Conservation (phyloP, 805 yeast species). For the Myxozyma vanderwaltii region DNA sequence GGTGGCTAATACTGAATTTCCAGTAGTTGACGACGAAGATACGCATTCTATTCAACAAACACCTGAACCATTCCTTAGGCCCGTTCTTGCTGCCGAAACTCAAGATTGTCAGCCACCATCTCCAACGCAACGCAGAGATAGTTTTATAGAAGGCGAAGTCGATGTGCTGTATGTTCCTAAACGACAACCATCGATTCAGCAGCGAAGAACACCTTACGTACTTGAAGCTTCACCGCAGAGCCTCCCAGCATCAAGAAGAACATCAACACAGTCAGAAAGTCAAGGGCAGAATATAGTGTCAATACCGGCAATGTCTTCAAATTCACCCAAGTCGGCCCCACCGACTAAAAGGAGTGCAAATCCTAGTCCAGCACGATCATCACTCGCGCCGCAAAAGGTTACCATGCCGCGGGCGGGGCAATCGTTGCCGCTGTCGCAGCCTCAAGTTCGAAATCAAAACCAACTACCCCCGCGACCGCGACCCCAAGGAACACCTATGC, state of each 20-base stretch:
- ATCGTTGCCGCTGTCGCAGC: not conserved
- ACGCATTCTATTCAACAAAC: slow-evolving; percentile 24
- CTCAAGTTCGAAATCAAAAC: not conserved
- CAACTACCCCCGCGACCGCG: not conserved
- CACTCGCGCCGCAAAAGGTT: not conserved
- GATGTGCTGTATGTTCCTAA: slow-evolving; percentile 15
- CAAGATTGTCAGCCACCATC: no score
- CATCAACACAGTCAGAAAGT: no score
- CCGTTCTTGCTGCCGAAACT: no score
- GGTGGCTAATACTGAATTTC: not conserved
- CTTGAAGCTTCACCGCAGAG: not conserved
- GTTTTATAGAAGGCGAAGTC: slow-evolving; percentile 2
- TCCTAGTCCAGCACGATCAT: not conserved
- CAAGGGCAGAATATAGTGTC: not conserved
- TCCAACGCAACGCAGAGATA: not conserved
- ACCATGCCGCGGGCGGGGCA: not conserved
- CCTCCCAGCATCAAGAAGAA: not conserved
- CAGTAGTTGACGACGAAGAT: slow-evolving; percentile 1
- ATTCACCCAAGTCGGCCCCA: not conserved
- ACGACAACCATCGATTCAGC: slow-evolving; percentile 1
- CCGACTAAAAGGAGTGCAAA: not conserved
- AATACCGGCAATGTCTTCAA: not conserved
- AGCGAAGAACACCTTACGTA: not conserved
- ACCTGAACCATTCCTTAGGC: slow-evolving; percentile 22
- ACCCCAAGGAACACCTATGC: not conserved